phyloP scores from a whole-genome alignment of 1,284 basidiomycete genomes.

The Lentinula novae-zelandiae region DNA sequence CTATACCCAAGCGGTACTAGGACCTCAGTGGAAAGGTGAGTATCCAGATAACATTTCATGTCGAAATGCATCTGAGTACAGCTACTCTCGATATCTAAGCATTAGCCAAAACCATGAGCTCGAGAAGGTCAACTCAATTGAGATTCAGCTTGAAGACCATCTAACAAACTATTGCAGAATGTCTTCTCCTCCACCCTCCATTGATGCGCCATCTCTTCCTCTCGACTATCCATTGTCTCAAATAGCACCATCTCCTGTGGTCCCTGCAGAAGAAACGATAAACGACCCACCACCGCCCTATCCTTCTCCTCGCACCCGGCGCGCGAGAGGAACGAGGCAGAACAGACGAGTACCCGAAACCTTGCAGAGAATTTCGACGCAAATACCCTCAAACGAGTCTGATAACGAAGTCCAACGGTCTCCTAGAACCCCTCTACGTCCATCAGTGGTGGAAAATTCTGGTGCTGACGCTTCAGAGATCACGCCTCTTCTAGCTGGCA shows the following conservation, averaged over 20 bases:
- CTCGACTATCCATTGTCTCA: not conserved
- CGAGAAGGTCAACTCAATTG: not conserved
- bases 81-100: too few relatives aligned
- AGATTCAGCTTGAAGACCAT: too few relatives aligned
- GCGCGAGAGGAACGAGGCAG: constrained; percentile 6
- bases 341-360: constrained; percentile 6
- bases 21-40: too few relatives aligned
- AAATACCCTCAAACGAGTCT: constrained; percentile 11
- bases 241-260: not conserved
- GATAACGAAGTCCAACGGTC: constrained; percentile 2
- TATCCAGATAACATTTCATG: too few relatives aligned
- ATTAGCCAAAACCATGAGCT: not conserved
- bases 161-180: not conserved
- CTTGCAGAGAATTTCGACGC: not conserved
- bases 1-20: too few relatives aligned
- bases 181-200: constrained; percentile 4
- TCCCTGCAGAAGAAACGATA: not conserved
- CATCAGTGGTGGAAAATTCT: constrained; percentile 9
- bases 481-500: constrained; percentile 37
- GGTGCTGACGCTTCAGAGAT: constrained; percentile 34
- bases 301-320: constrained; percentile 14
- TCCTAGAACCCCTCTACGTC: not conserved
- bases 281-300: constrained; percentile 21
- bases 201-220: constrained; percentile 6
- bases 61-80: too few relatives aligned